Evolutionary conservation across 2,329 filamentous ascomycete genomes (phyloP).

Genomic region (Lachnellula hyalina): DNA sequence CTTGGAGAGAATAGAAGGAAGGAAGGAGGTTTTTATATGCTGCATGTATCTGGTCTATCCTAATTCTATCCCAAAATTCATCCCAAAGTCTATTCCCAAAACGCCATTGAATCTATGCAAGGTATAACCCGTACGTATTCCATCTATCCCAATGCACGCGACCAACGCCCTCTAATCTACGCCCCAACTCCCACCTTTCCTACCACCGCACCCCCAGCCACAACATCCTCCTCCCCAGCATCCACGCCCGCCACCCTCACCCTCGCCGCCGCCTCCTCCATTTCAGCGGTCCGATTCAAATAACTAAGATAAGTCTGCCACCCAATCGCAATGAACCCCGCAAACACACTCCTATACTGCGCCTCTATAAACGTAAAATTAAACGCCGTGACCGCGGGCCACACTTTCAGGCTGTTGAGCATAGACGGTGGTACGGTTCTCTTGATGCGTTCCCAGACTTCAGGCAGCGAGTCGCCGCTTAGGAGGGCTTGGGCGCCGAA

Average conservation of each 20-base stretch:
- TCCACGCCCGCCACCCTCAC: neutral
- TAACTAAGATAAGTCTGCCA: conserved; percentile 91
- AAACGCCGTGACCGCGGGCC: conserved; percentile 82
- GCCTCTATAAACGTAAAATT: conserved; percentile 79
- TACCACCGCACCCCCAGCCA: neutral
- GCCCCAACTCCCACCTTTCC: conserved; percentile 3
- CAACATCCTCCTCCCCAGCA: conserved; percentile 1
- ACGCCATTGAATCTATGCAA: no score
- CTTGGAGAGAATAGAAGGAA: no score
- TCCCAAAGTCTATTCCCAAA: no score
- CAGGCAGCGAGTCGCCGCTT: conserved; percentile 57
- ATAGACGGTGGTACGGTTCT: conserved; percentile 72
- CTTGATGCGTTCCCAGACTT: conserved; percentile 65
- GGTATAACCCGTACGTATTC: no score
- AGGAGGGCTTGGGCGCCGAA: conserved; percentile 74
- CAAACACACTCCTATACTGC: conserved; percentile 75
- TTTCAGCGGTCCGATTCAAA: conserved; percentile 69
- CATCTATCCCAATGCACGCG: no score
- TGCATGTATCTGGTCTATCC: no score
- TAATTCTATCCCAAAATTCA: no score
- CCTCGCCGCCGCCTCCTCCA: conserved; percentile 33
- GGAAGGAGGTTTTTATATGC: no score
- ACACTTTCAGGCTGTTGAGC: conserved; percentile 77
- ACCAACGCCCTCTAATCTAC: neutral
- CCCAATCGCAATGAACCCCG: conserved; percentile 72